Conservation (phyloP, 2,329 filamentous ascomycete genomes). For the Myriangium duriaei region DNA sequence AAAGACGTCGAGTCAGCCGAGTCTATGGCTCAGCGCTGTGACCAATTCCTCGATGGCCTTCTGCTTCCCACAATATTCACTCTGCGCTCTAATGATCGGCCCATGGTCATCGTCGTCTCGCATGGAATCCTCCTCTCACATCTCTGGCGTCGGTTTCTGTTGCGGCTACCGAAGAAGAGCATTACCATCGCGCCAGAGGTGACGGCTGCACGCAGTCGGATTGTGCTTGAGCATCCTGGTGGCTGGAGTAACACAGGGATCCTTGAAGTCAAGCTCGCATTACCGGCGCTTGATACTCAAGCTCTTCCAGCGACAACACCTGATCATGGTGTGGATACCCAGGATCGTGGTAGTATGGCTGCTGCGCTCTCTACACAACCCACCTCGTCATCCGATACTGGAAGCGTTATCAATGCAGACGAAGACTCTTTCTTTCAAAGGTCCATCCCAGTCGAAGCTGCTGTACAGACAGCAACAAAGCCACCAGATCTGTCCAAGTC, state of each 20-base stretch:
- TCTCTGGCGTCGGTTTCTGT: slow-evolving; percentile 51
- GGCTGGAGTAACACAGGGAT: slow-evolving; percentile 57
- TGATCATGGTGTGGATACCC: too few relatives aligned
- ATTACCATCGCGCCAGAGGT: slow-evolving; percentile 34
- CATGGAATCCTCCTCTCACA: slow-evolving; percentile 71
- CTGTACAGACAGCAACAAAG: not conserved
- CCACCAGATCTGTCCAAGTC: not conserved
- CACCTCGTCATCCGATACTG: not conserved
- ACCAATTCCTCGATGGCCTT: slow-evolving; percentile 53
- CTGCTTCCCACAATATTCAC: slow-evolving; percentile 45
- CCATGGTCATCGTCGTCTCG: slow-evolving; percentile 55
- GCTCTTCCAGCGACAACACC: too few relatives aligned
- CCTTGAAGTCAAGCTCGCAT: slow-evolving; percentile 27
- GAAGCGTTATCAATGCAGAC: not conserved
- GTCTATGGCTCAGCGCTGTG: slow-evolving; percentile 51
- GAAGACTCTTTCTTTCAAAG: not conserved
- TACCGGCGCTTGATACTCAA: too few relatives aligned
- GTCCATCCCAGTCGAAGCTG: not conserved
- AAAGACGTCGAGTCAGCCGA: slow-evolving; percentile 54
- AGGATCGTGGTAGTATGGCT: not conserved
- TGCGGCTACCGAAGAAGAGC: slow-evolving; percentile 38
- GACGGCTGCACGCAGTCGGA: slow-evolving; percentile 22
- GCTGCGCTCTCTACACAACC: not conserved
- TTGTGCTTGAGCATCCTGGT: slow-evolving; percentile 41
- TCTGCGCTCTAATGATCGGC: slow-evolving; percentile 17